Evolutionary conservation across 2,329 filamentous ascomycete species (phyloP), one percentile per base, ranked within the genome.

Genomic region (Gyromitra esculenta): DNA sequence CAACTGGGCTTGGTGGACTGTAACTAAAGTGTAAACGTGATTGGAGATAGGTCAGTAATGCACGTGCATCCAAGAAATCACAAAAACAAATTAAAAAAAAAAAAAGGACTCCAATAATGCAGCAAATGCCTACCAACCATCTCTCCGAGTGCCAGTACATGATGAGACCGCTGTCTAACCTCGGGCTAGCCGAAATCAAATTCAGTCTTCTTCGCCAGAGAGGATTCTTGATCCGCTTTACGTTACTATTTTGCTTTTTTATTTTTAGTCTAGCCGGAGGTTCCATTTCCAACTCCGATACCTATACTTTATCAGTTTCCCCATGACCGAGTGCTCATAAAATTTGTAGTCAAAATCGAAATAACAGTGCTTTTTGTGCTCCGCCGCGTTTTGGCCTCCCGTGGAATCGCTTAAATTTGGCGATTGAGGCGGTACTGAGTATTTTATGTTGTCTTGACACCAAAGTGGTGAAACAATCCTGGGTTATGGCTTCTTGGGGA

Each of bases 51-150:
- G 43, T 37, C 59, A 54, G 31, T 59, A 71, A 75, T 75, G 72
- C 72, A 71, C 25, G 66, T 31, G 59, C 72, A 71, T 31, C 35
- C 43, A 52, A 52, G 41, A 9, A 66, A 52, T 75, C 72, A 75
- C 72, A 75, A 69, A 75, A 69, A 75, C 72, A 75, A 69, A 75
- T 63, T 39, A 64, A 75, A 39, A 52, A 63, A 75, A 69, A 56
- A 64, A 75, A 39, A 52, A 45, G 18, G 11, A 52, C 25, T 48
- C 37, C 45, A 68, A 41, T 69, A 50, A 45, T 64, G 68, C 57
- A 64, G 48, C 9, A 8, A 57, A 56, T 15, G 21, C 31, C 66
- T 71, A 43, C 72, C 72, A 75, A 75, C 68, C 72, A 75, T 15
- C 35, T 31, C n/a, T 69, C 48, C 72, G 72, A 75, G 72, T 75